Base-by-base conservation (phyloP, 2,329 filamentous ascomycete species). In the Nannizziopsis arthrosporioides region DNA sequence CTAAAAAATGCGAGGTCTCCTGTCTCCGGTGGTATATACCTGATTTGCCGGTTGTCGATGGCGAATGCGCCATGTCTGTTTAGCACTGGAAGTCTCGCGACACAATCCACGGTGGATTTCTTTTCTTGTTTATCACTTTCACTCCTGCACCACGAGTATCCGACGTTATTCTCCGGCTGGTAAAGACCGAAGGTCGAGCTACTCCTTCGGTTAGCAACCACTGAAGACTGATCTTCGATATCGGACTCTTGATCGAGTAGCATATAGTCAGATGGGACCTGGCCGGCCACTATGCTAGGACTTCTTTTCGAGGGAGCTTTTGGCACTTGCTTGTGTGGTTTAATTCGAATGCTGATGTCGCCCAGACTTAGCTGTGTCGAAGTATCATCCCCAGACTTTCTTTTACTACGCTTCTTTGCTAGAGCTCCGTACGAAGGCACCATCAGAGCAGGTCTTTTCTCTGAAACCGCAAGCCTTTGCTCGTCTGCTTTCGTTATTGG, bases 261-360 rank as follows among this genome's bases (percentile, higher is more conserved):
- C 61, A 67, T 68, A 10, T 63, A 56, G 42, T 64, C 62, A 1
- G 60, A 62, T 4, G 60, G 62, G 8, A 47, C 41, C 35, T 56
- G 56, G 31, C 48, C 54, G 5, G 38, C 22, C 2, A 22, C 35
- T 47, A 30, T 31, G 15, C 34, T 53, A 10, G 14, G 37, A 27
- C 44, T 47, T 17, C 53, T 58, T 30, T 51, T 54, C 12, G 59
- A 49, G 12, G 47, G 42, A 19, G 19, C 27, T 17, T 37, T 10
- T 19, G 5, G 18, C 17, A 14, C 11, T 15, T 37, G 11, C 11
- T 17, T 34, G 3, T 38, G 36, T 9, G 42, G 37, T 10, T 55
- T 50, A 30, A 57, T 51, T 18, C 53, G 45, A 15, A 58, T 51
- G 46, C 54, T 57, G 32, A 56, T 52, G 35, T 54, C 53, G 36